Conservation (phyloP, 306 rosid species). For the Malus fusca region DNA sequence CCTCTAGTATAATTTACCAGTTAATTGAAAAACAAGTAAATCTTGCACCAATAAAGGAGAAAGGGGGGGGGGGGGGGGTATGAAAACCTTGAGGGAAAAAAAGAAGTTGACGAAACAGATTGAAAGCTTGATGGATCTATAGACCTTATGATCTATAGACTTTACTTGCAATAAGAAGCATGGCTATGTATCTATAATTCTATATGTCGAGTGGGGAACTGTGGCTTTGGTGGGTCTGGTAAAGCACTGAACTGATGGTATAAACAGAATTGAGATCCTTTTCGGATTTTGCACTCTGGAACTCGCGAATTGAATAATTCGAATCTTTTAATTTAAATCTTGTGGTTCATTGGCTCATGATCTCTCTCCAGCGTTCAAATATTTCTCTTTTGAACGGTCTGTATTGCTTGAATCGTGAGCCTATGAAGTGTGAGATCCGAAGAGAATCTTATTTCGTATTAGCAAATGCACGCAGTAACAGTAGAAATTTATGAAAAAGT, state of each 20-base stretch:
- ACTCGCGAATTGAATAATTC: too few species aligned
- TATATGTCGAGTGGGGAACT: not conserved
- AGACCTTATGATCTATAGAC: slow-evolving; percentile 14
- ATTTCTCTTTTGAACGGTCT: too few species aligned
- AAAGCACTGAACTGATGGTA: not conserved
- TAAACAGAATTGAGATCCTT: too few species aligned
- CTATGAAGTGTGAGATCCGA: too few species aligned
- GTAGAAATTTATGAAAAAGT: slow-evolving; percentile 6
- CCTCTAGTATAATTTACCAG: not conserved
- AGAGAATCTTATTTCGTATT: too few species aligned
- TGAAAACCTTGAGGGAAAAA: not conserved
- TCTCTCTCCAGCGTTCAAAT: too few species aligned
- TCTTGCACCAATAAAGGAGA: not conserved
- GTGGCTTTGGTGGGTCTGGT: slow-evolving; percentile 16
- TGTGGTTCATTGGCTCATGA: too few species aligned
- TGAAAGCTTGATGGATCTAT: slow-evolving; percentile 29
- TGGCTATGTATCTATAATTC: not conserved
- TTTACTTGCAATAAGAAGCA: not conserved
- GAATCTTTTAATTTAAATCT: too few species aligned
- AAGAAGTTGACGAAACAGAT: slow-evolving; percentile 29
- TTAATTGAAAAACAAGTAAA: not conserved
- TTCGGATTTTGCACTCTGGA: too few species aligned
- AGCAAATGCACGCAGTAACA: slow-evolving; percentile 29
- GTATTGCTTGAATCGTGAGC: too few species aligned
- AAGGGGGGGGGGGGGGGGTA: too few species aligned